Percentiles rank a stretch among this genome's conserved stretches.
Conservation (phyloP, 1,139 yeast species). For the Lodderomyces jiufengensis region DNA sequence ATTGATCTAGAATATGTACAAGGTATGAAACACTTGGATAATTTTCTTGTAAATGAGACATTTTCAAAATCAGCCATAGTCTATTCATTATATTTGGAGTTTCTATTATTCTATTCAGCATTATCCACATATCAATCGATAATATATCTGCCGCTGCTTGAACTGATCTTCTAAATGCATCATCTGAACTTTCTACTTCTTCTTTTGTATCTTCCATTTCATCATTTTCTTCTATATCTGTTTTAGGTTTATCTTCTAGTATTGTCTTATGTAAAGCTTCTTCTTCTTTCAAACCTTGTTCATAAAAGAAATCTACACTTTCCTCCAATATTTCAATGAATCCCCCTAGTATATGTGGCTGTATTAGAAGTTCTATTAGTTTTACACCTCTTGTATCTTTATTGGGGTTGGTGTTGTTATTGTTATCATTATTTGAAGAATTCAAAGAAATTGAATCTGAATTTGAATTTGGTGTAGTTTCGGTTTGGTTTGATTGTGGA, state of each 20-base stretch:
- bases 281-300: constrained; percentile 24
- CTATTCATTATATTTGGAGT: constrained; percentile 40
- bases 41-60: constrained; percentile 36
- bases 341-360: constrained; percentile 44
- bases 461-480: constrained; percentile 5
- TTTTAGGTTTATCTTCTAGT: constrained; percentile 9
- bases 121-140: constrained; percentile 43
- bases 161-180: constrained; percentile 37
- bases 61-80: constrained; percentile 41
- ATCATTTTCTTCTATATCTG: constrained; percentile 13
- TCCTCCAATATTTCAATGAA: constrained; percentile 32
- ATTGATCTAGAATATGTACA: constrained; percentile 43
- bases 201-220: constrained; percentile 16
- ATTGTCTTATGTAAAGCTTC: constrained; percentile 18
- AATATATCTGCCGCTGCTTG: constrained; percentile 43
- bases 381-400: constrained; percentile 42
- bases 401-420: constrained; percentile 18
- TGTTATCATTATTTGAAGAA: constrained; percentile 33
- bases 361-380: constrained; percentile 40
- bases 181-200: constrained; percentile 31
- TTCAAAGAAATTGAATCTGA: constrained; percentile 36
- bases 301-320: constrained; percentile 40
- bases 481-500: constrained; percentile 21
- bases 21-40: constrained; percentile 40
- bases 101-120: constrained; percentile 44